A percentile compares a stretch with the other conserved stretches of the same genome.
These are phyloP conservation scores for Eucalyptus coolabah DNA, from an alignment of 345 rosid genomes.

Conservation along the genomic window DNA sequence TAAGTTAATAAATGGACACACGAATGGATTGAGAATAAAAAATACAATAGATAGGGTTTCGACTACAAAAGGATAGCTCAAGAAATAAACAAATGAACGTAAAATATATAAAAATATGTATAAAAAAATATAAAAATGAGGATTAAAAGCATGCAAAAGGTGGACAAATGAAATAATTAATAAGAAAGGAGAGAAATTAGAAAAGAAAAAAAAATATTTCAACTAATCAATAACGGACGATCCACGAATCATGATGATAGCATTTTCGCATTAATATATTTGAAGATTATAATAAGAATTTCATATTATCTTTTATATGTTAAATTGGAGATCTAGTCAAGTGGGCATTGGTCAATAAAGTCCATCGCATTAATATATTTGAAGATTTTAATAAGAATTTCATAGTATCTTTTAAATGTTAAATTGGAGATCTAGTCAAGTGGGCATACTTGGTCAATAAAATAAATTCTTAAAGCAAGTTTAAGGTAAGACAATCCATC, in stretches of 20 bases:
- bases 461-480: not conserved
- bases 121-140: not conserved
- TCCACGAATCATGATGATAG: not conserved
- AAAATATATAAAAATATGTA: not conserved
- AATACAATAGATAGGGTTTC: not conserved
- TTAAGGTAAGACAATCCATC: not conserved
- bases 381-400: not conserved
- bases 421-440: not conserved
- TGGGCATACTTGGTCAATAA: not conserved
- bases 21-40: not conserved
- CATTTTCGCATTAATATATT: not conserved
- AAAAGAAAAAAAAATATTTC: not conserved
- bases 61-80: not conserved
- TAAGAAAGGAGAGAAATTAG: not conserved
- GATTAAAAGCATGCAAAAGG: not conserved
- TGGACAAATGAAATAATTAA: not conserved
- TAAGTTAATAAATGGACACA: not conserved
- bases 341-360: not conserved
- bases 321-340: not conserved
- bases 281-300: not conserved
- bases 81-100: not conserved
- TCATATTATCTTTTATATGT: not conserved
- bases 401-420: not conserved
- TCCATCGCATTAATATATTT: not conserved
- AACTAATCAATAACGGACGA: not conserved